Percentiles rank a stretch among this genome's conserved stretches.
These are phyloP conservation scores for Colletotrichum sublineola DNA, from an alignment of 2,329 filamentous ascomycete genomes.

Conservation along the genomic window DNA sequence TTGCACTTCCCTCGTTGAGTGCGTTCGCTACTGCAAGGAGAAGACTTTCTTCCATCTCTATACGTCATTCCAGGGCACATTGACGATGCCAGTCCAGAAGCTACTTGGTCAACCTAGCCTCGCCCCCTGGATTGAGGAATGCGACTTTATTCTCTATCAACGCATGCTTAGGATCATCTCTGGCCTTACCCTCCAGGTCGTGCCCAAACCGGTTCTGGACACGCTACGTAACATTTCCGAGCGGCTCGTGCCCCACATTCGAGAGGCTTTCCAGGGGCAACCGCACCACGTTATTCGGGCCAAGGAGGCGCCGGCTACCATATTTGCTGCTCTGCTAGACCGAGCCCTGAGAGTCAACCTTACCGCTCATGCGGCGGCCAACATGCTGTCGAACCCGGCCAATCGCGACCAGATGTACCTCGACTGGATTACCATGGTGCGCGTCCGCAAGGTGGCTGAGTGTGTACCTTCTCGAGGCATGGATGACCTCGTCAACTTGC, in stretches of 20 bases:
- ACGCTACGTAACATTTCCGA: conserved; percentile 90
- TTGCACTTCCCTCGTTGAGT: conserved; percentile 94
- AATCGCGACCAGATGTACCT: conserved; percentile 96
- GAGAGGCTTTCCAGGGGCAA: conserved; percentile 86
- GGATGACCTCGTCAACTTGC: conserved; percentile 74
- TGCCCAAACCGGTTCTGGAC: conserved; percentile 88
- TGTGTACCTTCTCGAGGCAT: conserved; percentile 73
- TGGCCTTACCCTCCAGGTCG: conserved; percentile 89
- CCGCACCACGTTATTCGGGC: conserved; percentile 88
- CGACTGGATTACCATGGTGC: conserved; percentile 83
- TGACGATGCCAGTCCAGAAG: conserved; percentile 97
- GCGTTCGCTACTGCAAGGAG: conserved; percentile 95
- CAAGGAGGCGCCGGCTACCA: conserved; percentile 87
- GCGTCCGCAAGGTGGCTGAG: conserved; percentile 73
- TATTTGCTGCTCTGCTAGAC: conserved; percentile 89
- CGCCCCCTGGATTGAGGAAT: conserved; percentile 94
- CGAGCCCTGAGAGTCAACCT: conserved; percentile 92
- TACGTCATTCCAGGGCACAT: conserved; percentile 93
- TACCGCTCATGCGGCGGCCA: conserved; percentile 92
- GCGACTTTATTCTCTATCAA: conserved; percentile 95
- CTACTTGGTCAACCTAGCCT: conserved; percentile 85
- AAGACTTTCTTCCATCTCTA: conserved; percentile 97
- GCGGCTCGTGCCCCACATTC: conserved; percentile 83
- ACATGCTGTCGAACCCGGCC: conserved; percentile 88
- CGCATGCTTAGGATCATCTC: conserved; percentile 95